Evolutionary conservation across 169 alveolate genomes (phyloP).

Genomic region (Eimeria brunetti): DNA sequence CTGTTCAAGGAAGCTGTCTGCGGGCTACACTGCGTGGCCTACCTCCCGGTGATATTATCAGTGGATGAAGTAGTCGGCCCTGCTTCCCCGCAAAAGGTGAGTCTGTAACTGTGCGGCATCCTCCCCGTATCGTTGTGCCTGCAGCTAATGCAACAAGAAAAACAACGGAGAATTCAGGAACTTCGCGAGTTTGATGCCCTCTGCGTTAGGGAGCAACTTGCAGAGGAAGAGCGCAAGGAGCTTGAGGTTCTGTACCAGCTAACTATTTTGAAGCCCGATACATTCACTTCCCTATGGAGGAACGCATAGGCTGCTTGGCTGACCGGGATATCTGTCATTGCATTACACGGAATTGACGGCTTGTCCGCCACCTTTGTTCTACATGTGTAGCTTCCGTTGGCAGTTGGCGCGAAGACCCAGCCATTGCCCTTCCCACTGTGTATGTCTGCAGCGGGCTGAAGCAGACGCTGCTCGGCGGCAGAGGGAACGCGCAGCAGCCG

Average conservation of each 20-base stretch:
- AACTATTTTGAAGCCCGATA: not conserved
- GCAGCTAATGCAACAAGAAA: conserved; percentile 66
- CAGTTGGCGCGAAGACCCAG: not conserved
- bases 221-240: conserved; percentile 40
- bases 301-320: not conserved
- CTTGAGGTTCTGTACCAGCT: conserved; percentile 13
- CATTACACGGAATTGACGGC: not conserved
- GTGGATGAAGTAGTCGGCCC: not conserved
- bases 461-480: conserved; percentile 51
- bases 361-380: not conserved
- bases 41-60: not conserved
- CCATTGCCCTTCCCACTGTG: not conserved
- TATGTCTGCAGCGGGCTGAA: conserved; percentile 21
- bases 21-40: not conserved
- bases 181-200: conserved; percentile 51
- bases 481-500: conserved; percentile 13
- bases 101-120: not conserved
- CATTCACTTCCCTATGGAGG: not conserved
- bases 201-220: conserved; percentile 29
- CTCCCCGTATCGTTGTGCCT: not conserved
- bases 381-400: not conserved
- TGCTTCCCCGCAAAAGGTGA: not conserved
- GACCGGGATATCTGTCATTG: not conserved
- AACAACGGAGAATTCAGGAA: conserved; percentile 17
- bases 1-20: not conserved